Evolutionary conservation across 306 rosid genomes (phyloP).

Genomic region (Rosa lucieae): DNA sequence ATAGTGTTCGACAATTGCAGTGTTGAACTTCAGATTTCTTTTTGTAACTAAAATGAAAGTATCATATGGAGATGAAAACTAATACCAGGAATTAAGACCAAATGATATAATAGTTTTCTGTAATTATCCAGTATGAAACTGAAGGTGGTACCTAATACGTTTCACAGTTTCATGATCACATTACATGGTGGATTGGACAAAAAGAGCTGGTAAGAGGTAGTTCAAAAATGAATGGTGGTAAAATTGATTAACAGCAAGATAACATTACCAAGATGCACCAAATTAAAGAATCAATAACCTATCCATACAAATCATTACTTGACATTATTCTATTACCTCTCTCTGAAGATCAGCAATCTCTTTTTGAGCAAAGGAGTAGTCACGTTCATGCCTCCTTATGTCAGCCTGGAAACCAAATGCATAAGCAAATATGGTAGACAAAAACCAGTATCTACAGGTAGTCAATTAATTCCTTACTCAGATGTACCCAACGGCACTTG

Average conservation of each 20-base stretch:
- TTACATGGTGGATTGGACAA: background rate
- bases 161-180: background rate
- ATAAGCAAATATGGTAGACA: constrained; percentile 24
- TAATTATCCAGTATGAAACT: too few relatives aligned
- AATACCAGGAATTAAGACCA: background rate
- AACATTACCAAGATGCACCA: background rate
- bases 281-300: background rate
- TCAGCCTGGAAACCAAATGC: constrained; percentile 54
- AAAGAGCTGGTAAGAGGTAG: background rate
- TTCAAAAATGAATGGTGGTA: background rate
- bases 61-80: background rate
- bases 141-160: background rate
- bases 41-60: background rate
- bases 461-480: background rate
- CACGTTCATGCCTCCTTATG: constrained; percentile 76
- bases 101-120: too few relatives aligned
- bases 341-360: constrained; percentile 77
- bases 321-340: constrained; percentile 54
- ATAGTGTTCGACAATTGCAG: too few relatives aligned
- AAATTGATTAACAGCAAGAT: background rate
- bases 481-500: background rate
- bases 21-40: background rate
- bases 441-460: background rate
- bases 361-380: constrained; percentile 59
- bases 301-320: background rate